Conservation (phyloP, 805 yeast species). For the Lachancea sp. region DNA sequence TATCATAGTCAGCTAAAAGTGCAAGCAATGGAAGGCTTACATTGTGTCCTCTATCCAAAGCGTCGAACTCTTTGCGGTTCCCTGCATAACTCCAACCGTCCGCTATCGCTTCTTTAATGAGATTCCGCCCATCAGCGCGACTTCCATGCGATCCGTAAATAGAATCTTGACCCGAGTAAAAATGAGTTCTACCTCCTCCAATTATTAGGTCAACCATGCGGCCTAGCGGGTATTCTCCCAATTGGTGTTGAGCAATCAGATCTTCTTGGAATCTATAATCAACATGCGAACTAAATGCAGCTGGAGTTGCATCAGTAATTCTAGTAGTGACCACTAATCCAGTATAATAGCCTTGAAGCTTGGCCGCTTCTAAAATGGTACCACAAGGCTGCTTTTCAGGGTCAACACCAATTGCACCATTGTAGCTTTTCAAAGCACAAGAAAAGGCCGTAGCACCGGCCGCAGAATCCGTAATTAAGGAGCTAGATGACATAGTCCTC, state of each 20-base stretch:
- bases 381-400: constrained; percentile 72
- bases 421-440: constrained; percentile 75
- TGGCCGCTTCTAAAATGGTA: constrained; percentile 81
- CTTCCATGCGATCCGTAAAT: constrained; percentile 43
- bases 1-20: constrained; percentile 65
- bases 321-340: constrained; percentile 91
- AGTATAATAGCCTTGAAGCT: constrained; percentile 70
- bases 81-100: constrained; percentile 59
- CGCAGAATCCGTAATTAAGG: constrained; percentile 87
- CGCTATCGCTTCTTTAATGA: constrained; percentile 54
- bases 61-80: constrained; percentile 53
- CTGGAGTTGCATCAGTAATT: constrained; percentile 93
- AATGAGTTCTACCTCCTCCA: constrained; percentile 90
- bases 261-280: constrained; percentile 73
- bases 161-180: constrained; percentile 42
- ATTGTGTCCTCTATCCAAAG: constrained; percentile 48
- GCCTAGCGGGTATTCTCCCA: constrained; percentile 78
- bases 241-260: constrained; percentile 78
- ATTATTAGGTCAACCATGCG: constrained; percentile 74
- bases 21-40: constrained; percentile 74
- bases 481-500: constrained; percentile 70
- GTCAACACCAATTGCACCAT: constrained; percentile 87
- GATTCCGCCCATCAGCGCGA: constrained; percentile 62
- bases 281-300: constrained; percentile 78
- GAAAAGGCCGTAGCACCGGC: constrained; percentile 96